These are phyloP conservation scores for Anacardium occidentale DNA, from an alignment of 345 rosid species.

Conservation along the genomic window DNA sequence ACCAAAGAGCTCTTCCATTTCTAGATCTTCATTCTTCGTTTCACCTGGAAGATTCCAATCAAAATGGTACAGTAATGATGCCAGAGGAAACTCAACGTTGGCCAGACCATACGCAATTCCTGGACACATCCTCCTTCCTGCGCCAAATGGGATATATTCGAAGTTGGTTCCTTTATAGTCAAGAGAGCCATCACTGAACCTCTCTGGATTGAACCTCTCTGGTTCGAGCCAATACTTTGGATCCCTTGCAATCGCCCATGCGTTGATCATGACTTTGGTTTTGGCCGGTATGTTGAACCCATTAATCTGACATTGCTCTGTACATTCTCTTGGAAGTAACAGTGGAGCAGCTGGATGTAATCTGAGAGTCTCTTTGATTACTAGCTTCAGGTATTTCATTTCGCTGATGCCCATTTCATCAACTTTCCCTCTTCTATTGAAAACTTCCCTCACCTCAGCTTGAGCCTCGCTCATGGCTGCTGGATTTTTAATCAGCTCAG, in stretches of 20 bases:
- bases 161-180: background rate
- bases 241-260: constrained; percentile 41
- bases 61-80: background rate
- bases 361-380: background rate
- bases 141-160: background rate
- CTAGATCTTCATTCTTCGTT: background rate
- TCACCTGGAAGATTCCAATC: background rate
- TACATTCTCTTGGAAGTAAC: background rate
- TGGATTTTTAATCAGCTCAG: background rate
- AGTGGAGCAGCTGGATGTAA: background rate
- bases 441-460: constrained; percentile 5
- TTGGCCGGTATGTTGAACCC: background rate
- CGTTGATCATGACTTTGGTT: constrained; percentile 16
- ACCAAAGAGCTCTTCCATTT: background rate
- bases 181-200: background rate
- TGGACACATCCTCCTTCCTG: background rate
- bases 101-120: background rate
- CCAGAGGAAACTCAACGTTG: background rate
- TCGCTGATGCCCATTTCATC: background rate
- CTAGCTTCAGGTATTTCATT: background rate
- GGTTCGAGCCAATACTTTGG: constrained; percentile 34
- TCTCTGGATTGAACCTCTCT: constrained; percentile 19
- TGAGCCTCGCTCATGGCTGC: background rate
- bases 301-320: background rate
- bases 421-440: background rate